Conservation (phyloP, 768 basidiomycete genomes). For the Thelephora ganbajun region DNA sequence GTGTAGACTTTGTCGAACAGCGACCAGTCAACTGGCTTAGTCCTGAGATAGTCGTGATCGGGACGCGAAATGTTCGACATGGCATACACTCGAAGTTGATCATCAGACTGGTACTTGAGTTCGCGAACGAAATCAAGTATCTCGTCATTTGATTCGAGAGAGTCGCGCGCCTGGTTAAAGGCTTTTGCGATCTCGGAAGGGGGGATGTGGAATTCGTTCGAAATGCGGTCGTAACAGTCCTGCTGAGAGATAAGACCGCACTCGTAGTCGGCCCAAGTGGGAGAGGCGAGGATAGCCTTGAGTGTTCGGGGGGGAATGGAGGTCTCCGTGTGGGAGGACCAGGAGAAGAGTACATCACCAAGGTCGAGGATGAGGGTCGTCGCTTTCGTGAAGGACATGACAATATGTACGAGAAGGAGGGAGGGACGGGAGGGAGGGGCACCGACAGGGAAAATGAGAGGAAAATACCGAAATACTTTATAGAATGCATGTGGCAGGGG, state of each 20-base stretch:
- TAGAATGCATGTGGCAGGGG: no score
- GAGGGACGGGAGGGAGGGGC: background rate
- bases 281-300: conserved; percentile 26
- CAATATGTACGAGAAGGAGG: background rate
- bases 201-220: conserved; percentile 23
- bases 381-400: background rate
- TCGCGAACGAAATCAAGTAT: conserved; percentile 32
- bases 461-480: no score
- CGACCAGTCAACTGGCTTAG: conserved; percentile 28
- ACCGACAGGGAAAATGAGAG: no score
- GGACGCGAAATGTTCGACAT: conserved; percentile 48
- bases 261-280: conserved; percentile 43
- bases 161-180: conserved; percentile 33
- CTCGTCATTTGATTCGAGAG: conserved; percentile 31
- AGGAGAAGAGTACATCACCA: conserved; percentile 42
- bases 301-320: conserved; percentile 27
- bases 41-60: conserved; percentile 31
- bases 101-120: conserved; percentile 24
- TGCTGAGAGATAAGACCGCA: conserved; percentile 28
- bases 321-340: conserved; percentile 33
- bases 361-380: conserved; percentile 35
- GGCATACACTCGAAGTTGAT: conserved; percentile 29
- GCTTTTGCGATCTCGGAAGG: conserved; percentile 26
- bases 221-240: conserved; percentile 28
- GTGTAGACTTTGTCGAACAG: conserved; percentile 42